phyloP scores from a whole-genome alignment of 2,329 filamentous ascomycete species.

The Calcarisporium arbuscula region DNA sequence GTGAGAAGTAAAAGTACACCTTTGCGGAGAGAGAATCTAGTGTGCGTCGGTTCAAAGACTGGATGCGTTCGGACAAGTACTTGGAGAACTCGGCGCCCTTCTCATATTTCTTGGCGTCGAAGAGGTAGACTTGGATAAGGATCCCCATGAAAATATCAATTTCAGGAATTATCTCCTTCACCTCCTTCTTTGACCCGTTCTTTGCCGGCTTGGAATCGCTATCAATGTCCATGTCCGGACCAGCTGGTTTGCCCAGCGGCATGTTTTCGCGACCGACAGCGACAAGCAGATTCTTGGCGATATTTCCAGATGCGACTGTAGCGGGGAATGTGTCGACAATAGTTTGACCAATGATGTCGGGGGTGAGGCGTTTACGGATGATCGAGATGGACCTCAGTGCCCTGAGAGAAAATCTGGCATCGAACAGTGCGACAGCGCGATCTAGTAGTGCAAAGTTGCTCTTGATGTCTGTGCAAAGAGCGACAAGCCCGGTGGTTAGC shows the following conservation, averaged over 20 bases:
- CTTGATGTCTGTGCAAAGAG: conserved; percentile 68
- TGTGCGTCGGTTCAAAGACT: conserved; percentile 85
- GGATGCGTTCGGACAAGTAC: conserved; percentile 76
- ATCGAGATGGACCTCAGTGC: conserved; percentile 93
- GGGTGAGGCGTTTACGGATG: conserved; percentile 82
- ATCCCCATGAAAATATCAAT: conserved; percentile 86
- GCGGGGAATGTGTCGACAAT: conserved; percentile 74
- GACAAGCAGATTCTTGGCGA: conserved; percentile 63
- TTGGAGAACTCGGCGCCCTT: conserved; percentile 79
- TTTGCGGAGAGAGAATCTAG: conserved; percentile 90
- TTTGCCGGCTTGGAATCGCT: conserved; percentile 48
- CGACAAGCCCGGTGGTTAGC: conserved; percentile 14
- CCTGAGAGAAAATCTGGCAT: conserved; percentile 88
- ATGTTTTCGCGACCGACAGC: conserved; percentile 63
- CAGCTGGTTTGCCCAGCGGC: conserved; percentile 50
- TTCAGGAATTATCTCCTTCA: conserved; percentile 77
- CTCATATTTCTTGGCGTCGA: conserved; percentile 76
- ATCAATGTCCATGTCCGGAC: conserved; percentile 69
- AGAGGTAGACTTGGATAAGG: conserved; percentile 78
- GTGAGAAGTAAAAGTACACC: conserved; percentile 95
- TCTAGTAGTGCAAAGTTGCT: conserved; percentile 89
- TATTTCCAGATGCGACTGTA: conserved; percentile 52
- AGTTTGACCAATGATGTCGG: conserved; percentile 73
- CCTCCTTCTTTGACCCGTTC: conserved; percentile 55
- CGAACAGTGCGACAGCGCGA: conserved; percentile 85